phyloP scores from a whole-genome alignment of 1,139 yeast species.

The Pneumocystis murina region DNA sequence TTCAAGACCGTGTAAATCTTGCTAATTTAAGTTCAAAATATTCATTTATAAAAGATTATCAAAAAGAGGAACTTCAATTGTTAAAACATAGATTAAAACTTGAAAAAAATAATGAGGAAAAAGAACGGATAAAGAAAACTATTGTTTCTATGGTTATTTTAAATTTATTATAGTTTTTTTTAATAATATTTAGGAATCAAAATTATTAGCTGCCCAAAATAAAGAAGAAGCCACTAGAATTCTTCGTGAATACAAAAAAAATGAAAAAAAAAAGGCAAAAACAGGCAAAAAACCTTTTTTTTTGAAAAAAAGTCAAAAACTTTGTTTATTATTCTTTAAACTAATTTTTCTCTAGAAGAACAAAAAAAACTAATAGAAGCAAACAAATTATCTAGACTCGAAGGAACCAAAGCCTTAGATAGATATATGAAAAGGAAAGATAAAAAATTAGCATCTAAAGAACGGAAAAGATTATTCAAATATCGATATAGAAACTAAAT shows the following conservation, averaged over 20 bases:
- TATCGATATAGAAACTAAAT: neutral
- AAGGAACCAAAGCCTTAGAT: conserved; percentile 55
- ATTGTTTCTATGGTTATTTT: conserved; percentile 5
- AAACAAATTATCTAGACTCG: conserved; percentile 79
- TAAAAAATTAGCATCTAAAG: conserved; percentile 84
- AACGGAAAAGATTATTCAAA: conserved; percentile 35
- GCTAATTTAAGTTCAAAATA: conserved; percentile 49
- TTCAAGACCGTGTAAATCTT: conserved; percentile 77
- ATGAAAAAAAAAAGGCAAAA: conserved; percentile 33
- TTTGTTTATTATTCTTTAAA: neutral
- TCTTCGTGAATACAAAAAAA: conserved; percentile 33
- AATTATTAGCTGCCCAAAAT: conserved; percentile 61
- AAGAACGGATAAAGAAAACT: conserved; percentile 33
- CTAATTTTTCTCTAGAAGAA: conserved; percentile 28
- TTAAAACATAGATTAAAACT: conserved; percentile 45
- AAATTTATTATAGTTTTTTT: neutral
- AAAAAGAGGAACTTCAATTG: conserved; percentile 53
- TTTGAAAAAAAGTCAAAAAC: conserved; percentile 42
- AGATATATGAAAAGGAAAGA: conserved; percentile 86
- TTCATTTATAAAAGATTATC: conserved; percentile 70
- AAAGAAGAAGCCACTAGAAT: conserved; percentile 62
- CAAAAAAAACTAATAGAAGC: conserved; percentile 72
- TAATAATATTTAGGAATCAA: conserved; percentile 32
- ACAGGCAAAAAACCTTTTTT: conserved; percentile 42
- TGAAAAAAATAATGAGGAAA: conserved; percentile 33